Percentiles rank a stretch among this genome's conserved stretches.
These are phyloP conservation scores for Agapanthus africanus DNA, from an alignment of 106 monocot species.

Conservation along the genomic window DNA sequence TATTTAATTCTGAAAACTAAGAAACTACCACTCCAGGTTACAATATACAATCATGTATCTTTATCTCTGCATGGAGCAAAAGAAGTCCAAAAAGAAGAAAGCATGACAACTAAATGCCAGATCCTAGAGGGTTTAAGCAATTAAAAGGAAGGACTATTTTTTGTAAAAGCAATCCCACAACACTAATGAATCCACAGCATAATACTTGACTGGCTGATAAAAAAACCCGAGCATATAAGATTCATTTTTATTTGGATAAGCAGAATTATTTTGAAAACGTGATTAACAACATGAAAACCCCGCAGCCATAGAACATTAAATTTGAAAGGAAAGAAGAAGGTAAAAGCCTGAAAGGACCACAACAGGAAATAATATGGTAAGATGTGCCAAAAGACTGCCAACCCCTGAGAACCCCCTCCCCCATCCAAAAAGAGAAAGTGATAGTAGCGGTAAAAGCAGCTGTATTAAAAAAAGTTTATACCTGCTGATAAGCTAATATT, in stretches of 20 bases:
- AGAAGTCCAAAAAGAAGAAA: not conserved
- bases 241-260: not conserved
- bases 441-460: too few species aligned
- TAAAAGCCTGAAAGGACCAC: not conserved
- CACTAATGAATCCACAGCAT: not conserved
- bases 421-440: too few species aligned
- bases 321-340: not conserved
- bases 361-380: not conserved
- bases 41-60: too few species aligned
- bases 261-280: not conserved
- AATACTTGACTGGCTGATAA: not conserved
- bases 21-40: too few species aligned
- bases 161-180: not conserved
- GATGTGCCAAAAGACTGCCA: not conserved
- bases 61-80: not conserved
- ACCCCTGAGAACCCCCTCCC: too few species aligned
- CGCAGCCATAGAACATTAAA: not conserved
- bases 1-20: not conserved
- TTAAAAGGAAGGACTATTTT: not conserved
- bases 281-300: not conserved
- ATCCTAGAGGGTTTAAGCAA: not conserved
- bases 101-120: not conserved
- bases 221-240: not conserved
- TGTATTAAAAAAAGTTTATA: too few species aligned
- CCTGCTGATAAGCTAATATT: constrained; percentile 93